Evolutionary conservation across 331 rosid species (phyloP).

Genomic region (Pyrus hybrid): DNA sequence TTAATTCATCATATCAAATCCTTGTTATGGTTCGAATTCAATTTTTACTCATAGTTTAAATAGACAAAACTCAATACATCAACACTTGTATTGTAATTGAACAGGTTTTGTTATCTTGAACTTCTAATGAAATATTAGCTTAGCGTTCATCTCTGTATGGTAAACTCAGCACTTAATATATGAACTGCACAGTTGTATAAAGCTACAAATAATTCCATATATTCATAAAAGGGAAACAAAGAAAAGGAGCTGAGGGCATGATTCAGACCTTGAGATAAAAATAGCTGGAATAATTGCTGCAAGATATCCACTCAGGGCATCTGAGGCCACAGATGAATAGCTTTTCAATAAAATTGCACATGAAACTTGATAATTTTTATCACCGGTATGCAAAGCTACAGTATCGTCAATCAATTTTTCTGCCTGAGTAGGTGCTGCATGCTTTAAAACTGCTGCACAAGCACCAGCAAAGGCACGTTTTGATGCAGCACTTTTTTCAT

Average conservation of each 20-base stretch:
- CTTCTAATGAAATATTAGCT: background rate
- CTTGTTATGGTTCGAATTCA: background rate
- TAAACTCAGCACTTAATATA: background rate
- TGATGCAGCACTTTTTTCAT: constrained; percentile 69
- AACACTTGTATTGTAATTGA: background rate
- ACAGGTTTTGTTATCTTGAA: background rate
- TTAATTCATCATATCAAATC: background rate
- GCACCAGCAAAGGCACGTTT: constrained; percentile 94
- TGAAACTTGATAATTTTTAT: constrained; percentile 73
- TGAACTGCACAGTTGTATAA: background rate
- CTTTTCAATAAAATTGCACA: constrained; percentile 76
- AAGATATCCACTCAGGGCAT: constrained; percentile 74
- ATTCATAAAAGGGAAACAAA: background rate
- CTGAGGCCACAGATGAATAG: constrained; percentile 75
- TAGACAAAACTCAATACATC: background rate
- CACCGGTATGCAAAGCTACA: constrained; percentile 70
- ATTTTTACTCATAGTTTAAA: background rate
- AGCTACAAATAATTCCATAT: background rate
- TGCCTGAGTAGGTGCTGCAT: constrained; percentile 54
- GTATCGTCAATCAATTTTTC: constrained; percentile 78
- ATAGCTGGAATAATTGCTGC: constrained; percentile 62
- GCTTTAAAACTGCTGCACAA: constrained; percentile 63
- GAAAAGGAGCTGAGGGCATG: constrained; percentile 8
- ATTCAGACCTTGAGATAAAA: constrained; percentile 74
- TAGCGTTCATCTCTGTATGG: background rate